A percentile compares a stretch with the other conserved stretches of the same genome.
phyloP scores from a whole-genome alignment of 2,329 filamentous ascomycete species.

The Cercospora nicotianae region DNA sequence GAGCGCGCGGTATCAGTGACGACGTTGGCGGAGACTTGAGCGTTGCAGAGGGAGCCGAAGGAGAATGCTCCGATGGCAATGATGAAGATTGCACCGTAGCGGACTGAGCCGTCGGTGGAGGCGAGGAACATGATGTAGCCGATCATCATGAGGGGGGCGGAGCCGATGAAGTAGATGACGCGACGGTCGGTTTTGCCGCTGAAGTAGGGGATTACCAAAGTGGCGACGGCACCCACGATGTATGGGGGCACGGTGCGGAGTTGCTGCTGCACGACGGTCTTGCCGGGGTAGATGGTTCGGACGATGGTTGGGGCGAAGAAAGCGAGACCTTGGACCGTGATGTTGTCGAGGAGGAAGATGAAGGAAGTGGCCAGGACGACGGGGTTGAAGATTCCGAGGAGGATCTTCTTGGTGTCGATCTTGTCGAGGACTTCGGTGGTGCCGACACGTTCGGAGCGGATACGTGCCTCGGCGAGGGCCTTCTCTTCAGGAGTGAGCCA shows the following conservation, averaged over 20 bases:
- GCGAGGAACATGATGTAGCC: constrained; percentile 72
- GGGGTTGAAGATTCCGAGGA: constrained; percentile 64
- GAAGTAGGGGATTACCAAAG: constrained; percentile 60
- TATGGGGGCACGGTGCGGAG: constrained; percentile 71
- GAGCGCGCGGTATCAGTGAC: constrained; percentile 69
- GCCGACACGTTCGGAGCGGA: constrained; percentile 67
- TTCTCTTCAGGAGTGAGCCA: constrained; percentile 69
- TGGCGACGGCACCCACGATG: constrained; percentile 67
- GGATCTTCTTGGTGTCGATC: constrained; percentile 59
- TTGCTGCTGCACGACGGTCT: constrained; percentile 62
- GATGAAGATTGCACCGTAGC: constrained; percentile 71
- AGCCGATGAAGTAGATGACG: constrained; percentile 60
- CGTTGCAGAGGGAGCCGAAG: constrained; percentile 65
- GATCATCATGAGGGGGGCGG: constrained; percentile 64
- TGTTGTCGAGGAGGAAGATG: constrained; percentile 65
- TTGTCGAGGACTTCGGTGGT: constrained; percentile 64
- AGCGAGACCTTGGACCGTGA: constrained; percentile 69
- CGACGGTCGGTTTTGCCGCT: constrained; percentile 62
- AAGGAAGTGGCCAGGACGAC: constrained; percentile 58
- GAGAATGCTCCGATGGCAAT: constrained; percentile 65
- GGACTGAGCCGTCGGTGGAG: constrained; percentile 51
- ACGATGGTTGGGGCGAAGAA: constrained; percentile 73
- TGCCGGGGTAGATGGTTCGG: constrained; percentile 63
- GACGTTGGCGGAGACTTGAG: constrained; percentile 68
- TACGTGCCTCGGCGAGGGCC: constrained; percentile 63